These are phyloP conservation scores for Chlorella ohadii DNA, from an alignment of 139 green algal species.

Conservation along the genomic window DNA sequence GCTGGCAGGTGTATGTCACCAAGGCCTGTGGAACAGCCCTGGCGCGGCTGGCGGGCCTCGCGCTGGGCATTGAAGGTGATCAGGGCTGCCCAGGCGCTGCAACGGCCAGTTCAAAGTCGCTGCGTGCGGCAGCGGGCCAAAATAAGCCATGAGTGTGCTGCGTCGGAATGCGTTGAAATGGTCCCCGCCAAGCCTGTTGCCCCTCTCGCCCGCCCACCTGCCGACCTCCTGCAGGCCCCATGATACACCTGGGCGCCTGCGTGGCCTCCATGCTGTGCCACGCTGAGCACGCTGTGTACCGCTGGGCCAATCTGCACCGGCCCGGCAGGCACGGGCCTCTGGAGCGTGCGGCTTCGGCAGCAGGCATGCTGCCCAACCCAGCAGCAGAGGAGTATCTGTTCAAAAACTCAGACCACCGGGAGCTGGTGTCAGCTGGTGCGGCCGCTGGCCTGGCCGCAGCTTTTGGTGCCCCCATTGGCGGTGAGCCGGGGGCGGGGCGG, in stretches of 20 bases:
- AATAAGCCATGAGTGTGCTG: too few relatives aligned
- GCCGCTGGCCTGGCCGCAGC: constrained; percentile 85
- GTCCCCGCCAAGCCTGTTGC: too few relatives aligned
- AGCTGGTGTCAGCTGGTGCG: constrained; percentile 88
- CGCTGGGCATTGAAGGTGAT: constrained; percentile 38
- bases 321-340: not conserved
- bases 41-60: constrained; percentile 49
- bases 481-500: not conserved
- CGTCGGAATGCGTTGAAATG: too few relatives aligned
- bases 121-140: too few relatives aligned
- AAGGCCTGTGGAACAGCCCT: constrained; percentile 46
- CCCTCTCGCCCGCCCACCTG: constrained; percentile 23
- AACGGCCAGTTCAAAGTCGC: not conserved
- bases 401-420: constrained; percentile 74
- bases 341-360: not conserved
- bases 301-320: constrained; percentile 26
- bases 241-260: constrained; percentile 92
- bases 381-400: constrained; percentile 31
- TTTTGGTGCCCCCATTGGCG: constrained; percentile 91
- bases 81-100: not conserved
- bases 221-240: constrained; percentile 82
- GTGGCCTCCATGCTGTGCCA: constrained; percentile 72
- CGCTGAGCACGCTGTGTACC: constrained; percentile 27
- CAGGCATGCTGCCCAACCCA: not conserved
- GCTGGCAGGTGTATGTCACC: constrained; percentile 11